Evolutionary conservation across 306 rosid species (phyloP), one percentile per base, ranked within the genome.

Genomic region (Alnus rubra): DNA sequence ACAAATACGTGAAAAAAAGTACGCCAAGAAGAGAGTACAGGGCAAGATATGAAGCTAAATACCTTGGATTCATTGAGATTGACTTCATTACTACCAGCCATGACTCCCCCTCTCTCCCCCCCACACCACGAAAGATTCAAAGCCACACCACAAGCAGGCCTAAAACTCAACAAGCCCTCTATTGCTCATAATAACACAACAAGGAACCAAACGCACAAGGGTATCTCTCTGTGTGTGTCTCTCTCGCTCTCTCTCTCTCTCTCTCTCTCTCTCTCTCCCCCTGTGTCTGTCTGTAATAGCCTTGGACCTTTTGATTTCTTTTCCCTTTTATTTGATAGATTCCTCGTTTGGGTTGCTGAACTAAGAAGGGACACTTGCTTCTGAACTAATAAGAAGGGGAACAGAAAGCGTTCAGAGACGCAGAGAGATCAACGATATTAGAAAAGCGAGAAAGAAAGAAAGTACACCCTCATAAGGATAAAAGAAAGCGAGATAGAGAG

Each of bases 11-110:
- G 72, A n/a, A 18, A 39, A 18, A n/a, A 0, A 33, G 9, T 14
- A 74, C n/a, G 33, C 10, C 7, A 48, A 28, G 71, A 47, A 30
- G 70, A 23, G 18, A 47, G 35, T 12, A 55, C 31, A 50, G 74
- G 47, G 33, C 78, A 47, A 67, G 79, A 48, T 19, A 13, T 33
- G 80, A 50, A 78, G 56, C 51, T 42, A 67, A 75, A 77, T 86
- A 93, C 98, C 95, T 85, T 91, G 79, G 93, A 91, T 89, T 91
- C 96, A 84, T 74, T 88, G 59, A 85, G 91, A 89, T 91, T 91
- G 93, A 91, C 91, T 82, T 87, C 93, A 87, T 80, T 87, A 74
- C 88, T 82, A 4, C 93, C 88, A 79, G 96, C 89, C 96, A 91
- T 89, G 74, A 74, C 71, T 84, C 80, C 51, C 60, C 19, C 15